These are phyloP conservation scores for Fusarium nygamai DNA, from an alignment of 2,329 filamentous ascomycete species.

Conservation along the genomic window DNA sequence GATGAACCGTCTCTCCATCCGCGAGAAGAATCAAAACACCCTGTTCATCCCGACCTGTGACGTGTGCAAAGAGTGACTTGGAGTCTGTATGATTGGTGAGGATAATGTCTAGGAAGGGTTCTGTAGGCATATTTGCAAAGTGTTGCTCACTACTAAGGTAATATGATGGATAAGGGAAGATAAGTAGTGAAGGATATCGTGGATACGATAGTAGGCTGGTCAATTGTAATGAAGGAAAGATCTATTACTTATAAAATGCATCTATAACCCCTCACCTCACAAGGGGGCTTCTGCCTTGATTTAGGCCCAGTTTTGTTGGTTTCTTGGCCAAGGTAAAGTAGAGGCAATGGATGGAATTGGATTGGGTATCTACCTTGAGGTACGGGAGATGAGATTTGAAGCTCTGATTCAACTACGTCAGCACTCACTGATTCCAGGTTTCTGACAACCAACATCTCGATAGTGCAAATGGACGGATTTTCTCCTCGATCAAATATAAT, in stretches of 20 bases:
- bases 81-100: slow-evolving; percentile 74
- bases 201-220: background rate
- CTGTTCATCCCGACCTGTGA: slow-evolving; percentile 72
- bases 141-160: background rate
- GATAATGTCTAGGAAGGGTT: slow-evolving; percentile 64
- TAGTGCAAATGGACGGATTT: background rate
- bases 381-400: background rate
- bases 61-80: slow-evolving; percentile 68
- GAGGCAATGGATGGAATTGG: background rate
- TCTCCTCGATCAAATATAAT: background rate
- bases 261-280: slow-evolving; percentile 3
- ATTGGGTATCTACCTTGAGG: background rate
- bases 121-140: slow-evolving; percentile 23
- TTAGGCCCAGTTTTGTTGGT: slow-evolving; percentile 31
- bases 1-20: slow-evolving; percentile 73
- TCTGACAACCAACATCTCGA: background rate
- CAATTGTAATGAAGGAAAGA: background rate
- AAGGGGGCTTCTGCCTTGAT: slow-evolving; percentile 18
- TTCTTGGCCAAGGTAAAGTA: slow-evolving; percentile 2
- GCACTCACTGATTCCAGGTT: slow-evolving; percentile 17
- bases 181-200: background rate
- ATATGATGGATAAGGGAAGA: background rate
- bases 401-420: slow-evolving; percentile 21
- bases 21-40: slow-evolving; percentile 69
- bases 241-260: background rate